Percentiles rank a stretch among this genome's conserved stretches.
phyloP scores from a whole-genome alignment of 2,329 filamentous ascomycete genomes.

The Fusarium pseudocircinatum region DNA sequence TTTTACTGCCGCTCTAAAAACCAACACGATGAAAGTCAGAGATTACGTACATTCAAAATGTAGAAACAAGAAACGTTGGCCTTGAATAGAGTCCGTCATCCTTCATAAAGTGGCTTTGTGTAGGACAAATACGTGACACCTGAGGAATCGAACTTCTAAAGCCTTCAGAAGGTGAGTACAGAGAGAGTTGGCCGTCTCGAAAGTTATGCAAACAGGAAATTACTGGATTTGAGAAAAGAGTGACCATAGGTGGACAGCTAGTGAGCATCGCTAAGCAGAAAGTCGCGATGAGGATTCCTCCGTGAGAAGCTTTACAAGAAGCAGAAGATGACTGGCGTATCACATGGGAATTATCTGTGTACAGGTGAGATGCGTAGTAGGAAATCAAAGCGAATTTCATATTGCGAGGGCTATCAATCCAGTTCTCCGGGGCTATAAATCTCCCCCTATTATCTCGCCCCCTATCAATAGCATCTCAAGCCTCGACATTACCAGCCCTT shows the following conservation, averaged over 20 bases:
- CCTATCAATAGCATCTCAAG: background rate
- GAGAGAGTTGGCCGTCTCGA: background rate
- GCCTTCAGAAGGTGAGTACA: background rate
- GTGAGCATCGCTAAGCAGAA: background rate
- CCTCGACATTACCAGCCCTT: background rate
- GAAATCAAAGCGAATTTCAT: background rate
- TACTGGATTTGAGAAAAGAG: background rate
- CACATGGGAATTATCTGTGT: background rate
- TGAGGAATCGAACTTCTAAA: background rate
- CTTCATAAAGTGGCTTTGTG: background rate
- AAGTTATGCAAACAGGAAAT: background rate
- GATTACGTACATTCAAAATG: background rate
- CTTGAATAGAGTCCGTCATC: background rate
- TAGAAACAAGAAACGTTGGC: background rate
- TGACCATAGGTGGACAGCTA: background rate
- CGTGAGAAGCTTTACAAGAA: background rate
- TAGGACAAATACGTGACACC: background rate
- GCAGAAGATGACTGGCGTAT: background rate
- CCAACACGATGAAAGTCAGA: background rate
- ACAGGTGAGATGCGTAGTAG: background rate
- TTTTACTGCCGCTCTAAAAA: no score
- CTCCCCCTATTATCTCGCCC: background rate
- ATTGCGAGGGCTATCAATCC: background rate
- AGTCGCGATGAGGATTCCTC: background rate
- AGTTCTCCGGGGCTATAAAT: background rate